Evolutionary conservation across 768 basidiomycete genomes (phyloP).

Genomic region (Mycena haematopus): DNA sequence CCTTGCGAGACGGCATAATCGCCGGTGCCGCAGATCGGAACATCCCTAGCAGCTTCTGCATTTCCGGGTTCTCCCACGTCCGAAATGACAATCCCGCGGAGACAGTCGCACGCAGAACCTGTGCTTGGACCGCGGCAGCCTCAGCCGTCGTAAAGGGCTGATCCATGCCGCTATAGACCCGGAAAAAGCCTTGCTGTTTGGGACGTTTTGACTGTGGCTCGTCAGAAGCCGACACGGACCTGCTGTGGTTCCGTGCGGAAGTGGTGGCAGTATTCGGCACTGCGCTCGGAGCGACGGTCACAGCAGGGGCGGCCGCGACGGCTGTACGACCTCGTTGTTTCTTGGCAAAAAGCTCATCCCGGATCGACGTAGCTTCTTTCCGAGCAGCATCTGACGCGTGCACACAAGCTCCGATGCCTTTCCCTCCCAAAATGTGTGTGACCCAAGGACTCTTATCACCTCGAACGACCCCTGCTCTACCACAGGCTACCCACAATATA

Average conservation of each 20-base stretch:
- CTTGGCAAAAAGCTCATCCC: background rate
- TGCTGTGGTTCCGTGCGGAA: background rate
- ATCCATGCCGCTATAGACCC: background rate
- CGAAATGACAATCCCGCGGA: background rate
- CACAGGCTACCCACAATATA: background rate
- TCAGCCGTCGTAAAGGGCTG: background rate
- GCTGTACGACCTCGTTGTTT: background rate
- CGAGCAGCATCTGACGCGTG: background rate
- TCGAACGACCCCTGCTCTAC: background rate
- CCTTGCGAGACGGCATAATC: background rate
- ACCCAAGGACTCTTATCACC: background rate
- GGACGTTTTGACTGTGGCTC: background rate
- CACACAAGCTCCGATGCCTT: background rate
- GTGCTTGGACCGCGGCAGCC: background rate
- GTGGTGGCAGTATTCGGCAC: background rate
- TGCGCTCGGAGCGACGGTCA: background rate
- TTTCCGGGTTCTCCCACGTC: background rate
- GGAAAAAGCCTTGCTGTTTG: background rate
- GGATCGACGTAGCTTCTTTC: background rate
- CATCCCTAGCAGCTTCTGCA: background rate
- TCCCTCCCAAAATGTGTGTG: background rate
- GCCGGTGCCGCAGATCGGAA: background rate
- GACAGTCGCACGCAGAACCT: background rate
- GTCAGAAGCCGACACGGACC: background rate
- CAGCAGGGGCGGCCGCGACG: background rate